phyloP scores from a whole-genome alignment of 495 filamentous ascomycete genomes.

The Aspergillus nidulans region DNA sequence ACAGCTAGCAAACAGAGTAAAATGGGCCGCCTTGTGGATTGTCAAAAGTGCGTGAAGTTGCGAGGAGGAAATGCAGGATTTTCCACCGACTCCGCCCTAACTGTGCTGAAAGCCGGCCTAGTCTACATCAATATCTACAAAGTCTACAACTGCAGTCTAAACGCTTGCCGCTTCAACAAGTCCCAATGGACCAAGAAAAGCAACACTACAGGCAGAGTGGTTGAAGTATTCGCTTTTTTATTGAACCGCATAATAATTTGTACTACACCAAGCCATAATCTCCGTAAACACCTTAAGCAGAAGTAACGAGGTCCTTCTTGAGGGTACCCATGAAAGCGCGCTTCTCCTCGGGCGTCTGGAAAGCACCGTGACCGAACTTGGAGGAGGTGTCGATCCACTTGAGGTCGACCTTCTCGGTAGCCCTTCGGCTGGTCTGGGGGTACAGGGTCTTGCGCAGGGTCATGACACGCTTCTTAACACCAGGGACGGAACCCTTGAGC shows the following conservation, averaged over 20 bases:
- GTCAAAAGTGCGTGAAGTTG: background rate
- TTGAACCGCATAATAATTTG: constrained; percentile 45
- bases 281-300: constrained; percentile 61
- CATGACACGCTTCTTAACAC: constrained; percentile 99
- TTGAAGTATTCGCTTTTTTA: constrained; percentile 44
- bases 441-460: constrained; percentile 99
- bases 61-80: constrained; percentile 1
- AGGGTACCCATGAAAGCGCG: constrained; percentile 93
- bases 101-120: background rate
- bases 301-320: constrained; percentile 90
- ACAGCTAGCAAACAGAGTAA: background rate
- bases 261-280: constrained; percentile 35
- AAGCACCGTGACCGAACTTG: constrained; percentile 99
- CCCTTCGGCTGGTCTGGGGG: constrained; percentile 88
- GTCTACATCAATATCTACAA: background rate
- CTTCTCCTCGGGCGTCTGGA: constrained; percentile 98
- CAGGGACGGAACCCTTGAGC: constrained; percentile 94
- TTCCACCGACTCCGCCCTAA: background rate
- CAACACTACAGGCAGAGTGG: background rate
- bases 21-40: background rate
- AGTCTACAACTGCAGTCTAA: too few species aligned
- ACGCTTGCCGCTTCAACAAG: too few species aligned
- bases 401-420: constrained; percentile 97
- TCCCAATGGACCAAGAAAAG: too few species aligned
- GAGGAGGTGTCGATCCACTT: constrained; percentile 99